phyloP scores from a whole-genome alignment of 1,139 yeast genomes.

The Scheffersomyces cryptocercus region DNA sequence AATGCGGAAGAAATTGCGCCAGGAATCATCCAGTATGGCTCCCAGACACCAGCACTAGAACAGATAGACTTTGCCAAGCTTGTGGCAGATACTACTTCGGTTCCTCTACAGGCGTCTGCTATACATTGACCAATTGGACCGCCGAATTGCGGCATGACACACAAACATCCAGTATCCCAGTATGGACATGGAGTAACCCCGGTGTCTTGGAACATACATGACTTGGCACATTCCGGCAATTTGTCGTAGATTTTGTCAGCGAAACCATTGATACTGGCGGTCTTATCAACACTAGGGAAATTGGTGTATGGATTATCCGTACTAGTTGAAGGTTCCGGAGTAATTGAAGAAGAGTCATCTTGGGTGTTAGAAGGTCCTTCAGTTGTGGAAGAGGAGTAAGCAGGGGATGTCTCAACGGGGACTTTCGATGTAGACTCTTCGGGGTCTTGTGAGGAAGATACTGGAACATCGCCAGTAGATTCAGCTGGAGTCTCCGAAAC shows the following conservation, averaged over 20 bases:
- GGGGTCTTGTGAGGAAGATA: slow-evolving; percentile 13
- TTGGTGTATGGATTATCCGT: slow-evolving; percentile 28
- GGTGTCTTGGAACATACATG: slow-evolving; percentile 21
- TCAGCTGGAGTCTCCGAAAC: slow-evolving; percentile 13
- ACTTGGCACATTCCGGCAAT: slow-evolving; percentile 47
- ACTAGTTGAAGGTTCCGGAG: background rate
- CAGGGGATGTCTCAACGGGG: slow-evolving; percentile 10
- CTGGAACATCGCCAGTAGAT: slow-evolving; percentile 8
- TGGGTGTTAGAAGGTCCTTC: background rate
- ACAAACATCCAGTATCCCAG: slow-evolving; percentile 58
- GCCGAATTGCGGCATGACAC: slow-evolving; percentile 51
- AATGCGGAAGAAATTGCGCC: slow-evolving; percentile 24
- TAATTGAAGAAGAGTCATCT: background rate
- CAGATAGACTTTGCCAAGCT: slow-evolving; percentile 43
- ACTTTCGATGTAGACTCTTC: slow-evolving; percentile 11
- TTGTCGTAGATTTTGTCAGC: slow-evolving; percentile 47
- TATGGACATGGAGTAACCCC: slow-evolving; percentile 48
- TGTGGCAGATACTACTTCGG: slow-evolving; percentile 38
- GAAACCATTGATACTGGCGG: slow-evolving; percentile 54
- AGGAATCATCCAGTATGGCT: slow-evolving; percentile 43
- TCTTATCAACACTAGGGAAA: slow-evolving; percentile 48
- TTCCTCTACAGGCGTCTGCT: slow-evolving; percentile 33
- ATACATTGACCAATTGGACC: slow-evolving; percentile 47
- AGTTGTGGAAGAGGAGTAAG: slow-evolving; percentile 6
- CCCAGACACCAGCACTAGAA: slow-evolving; percentile 39